Evolutionary conservation across 2,329 filamentous ascomycete species (phyloP), one percentile per base, ranked within the genome.

Genomic region (Neophaeococcomyces mojaviensis): DNA sequence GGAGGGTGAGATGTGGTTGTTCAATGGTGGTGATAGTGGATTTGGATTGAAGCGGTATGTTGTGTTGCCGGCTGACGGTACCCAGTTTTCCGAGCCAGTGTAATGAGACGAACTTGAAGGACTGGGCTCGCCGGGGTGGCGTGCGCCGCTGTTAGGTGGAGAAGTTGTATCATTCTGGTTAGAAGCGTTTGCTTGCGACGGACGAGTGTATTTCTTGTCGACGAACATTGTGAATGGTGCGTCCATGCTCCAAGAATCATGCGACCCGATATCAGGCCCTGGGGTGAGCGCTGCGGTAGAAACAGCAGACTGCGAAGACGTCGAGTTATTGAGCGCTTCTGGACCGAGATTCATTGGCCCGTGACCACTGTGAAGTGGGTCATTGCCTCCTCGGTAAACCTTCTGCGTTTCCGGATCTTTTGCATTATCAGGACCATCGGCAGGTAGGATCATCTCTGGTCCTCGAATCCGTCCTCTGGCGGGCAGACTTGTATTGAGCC

Each of bases 211-310:
- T 15, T 34, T 33, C 15, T 22, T 16, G 3, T 10, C 5, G n/a
- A 41, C 39, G 22, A 41, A 41, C 12, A 26, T 19, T 16, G 39
- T 41, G 26, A 32, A 32, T 3, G 55, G 55, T 3, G 40, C 46
- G 19, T 57, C 53, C 26, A 57, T 54, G 41, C 46, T 50, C 55
- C 55, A 57, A 5, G 46, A 37, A 9, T 44, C 37, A 18, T 32
- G 35, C 30, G 10, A 22, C 8, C 20, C 10, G 16, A n/a, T 33
- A 20, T 40, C 12, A 32, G 19, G 18, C 20, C 19, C 13, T 28
- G 5, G 18, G 15, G 13, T 28, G 26, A 8, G 15, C 38, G 30
- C 9, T 36, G 22, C 13, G 9, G 18, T 16, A 16, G 31, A 28
- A 31, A 24, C 22, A 13, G 20, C 34, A 22, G 40, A 24, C 35